Conservation (phyloP, 805 yeast genomes). For the Metschnikowia shivogae region DNA sequence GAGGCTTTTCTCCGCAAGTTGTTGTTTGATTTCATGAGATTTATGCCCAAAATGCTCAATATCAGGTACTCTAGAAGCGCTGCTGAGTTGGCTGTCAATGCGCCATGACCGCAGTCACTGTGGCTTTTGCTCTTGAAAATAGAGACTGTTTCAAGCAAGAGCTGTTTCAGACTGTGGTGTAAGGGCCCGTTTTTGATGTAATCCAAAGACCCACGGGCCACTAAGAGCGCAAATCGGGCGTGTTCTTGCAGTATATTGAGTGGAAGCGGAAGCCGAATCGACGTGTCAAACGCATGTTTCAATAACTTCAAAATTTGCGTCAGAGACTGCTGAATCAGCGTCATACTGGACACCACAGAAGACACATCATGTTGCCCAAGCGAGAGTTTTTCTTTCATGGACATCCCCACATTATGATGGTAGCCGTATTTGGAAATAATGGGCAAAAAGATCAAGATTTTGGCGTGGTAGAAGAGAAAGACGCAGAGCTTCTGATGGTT, state of each 20-base stretch:
- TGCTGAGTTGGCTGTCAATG: constrained; percentile 51
- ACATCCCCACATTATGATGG: constrained; percentile 40
- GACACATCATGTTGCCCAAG: constrained; percentile 34
- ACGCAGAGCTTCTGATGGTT: constrained; percentile 52
- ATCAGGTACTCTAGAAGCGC: constrained; percentile 56
- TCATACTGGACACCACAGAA: constrained; percentile 48
- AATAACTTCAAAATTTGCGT: constrained; percentile 55
- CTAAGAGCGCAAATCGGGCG: constrained; percentile 58
- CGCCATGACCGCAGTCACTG: constrained; percentile 55
- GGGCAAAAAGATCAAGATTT: constrained; percentile 39
- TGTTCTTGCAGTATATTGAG: constrained; percentile 58
- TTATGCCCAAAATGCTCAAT: constrained; percentile 57
- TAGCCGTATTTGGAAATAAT: constrained; percentile 39
- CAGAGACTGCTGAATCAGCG: constrained; percentile 65
- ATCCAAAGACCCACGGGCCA: constrained; percentile 74
- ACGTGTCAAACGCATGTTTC: constrained; percentile 34
- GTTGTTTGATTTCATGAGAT: constrained; percentile 21
- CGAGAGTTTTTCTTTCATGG: constrained; percentile 31
- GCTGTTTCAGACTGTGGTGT: constrained; percentile 60
- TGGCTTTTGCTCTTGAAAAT: constrained; percentile 50
- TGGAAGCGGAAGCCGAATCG: constrained; percentile 58
- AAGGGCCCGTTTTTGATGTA: constrained; percentile 80
- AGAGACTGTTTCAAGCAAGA: constrained; percentile 48
- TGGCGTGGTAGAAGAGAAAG: constrained; percentile 41
- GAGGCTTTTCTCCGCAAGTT: constrained; percentile 7